Conservation (phyloP, 2,329 filamentous ascomycete genomes). For the Xylaria sp. region DNA sequence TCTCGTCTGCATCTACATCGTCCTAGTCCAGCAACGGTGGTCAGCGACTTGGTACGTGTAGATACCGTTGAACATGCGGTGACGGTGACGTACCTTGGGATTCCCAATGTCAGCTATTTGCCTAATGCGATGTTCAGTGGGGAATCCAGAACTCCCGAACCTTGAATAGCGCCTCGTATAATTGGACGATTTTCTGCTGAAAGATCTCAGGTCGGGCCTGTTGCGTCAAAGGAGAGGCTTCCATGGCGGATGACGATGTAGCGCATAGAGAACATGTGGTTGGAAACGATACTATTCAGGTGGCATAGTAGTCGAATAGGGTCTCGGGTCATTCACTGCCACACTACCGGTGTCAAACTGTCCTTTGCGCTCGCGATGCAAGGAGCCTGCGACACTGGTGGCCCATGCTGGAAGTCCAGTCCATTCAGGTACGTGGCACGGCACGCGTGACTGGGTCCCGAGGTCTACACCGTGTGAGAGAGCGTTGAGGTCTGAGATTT, state of each 20-base stretch:
- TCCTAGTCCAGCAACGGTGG: constrained; percentile 42
- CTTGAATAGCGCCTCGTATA: constrained; percentile 86
- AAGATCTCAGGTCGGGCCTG: constrained; percentile 88
- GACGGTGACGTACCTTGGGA: constrained; percentile 34
- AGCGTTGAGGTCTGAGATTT: no score
- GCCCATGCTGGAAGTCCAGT: no score
- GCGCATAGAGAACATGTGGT: constrained; percentile 12
- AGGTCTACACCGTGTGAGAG: neutral
- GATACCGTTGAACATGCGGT: constrained; percentile 4
- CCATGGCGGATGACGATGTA: constrained; percentile 56
- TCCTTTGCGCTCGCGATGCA: neutral
- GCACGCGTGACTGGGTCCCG: neutral
- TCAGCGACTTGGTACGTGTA: constrained; percentile 29
- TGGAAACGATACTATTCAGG: neutral
- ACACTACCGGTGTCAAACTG: neutral
- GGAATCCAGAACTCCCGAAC: constrained; percentile 44
- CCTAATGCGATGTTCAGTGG: constrained; percentile 18
- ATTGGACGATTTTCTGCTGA: constrained; percentile 88
- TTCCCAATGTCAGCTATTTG: constrained; percentile 32
- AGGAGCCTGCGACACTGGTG: constrained; percentile 6
- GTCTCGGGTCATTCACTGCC: neutral
- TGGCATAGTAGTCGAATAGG: neutral
- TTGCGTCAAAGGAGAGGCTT: constrained; percentile 90
- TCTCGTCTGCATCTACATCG: constrained; percentile 65
- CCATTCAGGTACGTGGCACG: neutral